Percentiles rank a stretch among this genome's conserved stretches.
phyloP scores from a whole-genome alignment of 2,329 filamentous ascomycete genomes.

The Cercospora canescens region DNA sequence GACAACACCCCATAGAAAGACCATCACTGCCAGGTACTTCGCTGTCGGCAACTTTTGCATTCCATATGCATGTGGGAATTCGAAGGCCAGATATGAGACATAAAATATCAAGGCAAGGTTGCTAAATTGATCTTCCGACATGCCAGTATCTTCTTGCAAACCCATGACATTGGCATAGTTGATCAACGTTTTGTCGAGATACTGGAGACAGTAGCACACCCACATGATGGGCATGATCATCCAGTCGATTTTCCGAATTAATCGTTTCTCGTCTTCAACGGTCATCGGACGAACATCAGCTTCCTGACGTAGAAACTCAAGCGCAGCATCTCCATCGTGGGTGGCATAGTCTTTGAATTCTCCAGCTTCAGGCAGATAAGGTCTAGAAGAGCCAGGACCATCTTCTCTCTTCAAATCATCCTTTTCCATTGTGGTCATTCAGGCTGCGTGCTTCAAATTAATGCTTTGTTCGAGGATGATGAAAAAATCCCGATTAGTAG shows the following conservation, averaged over 20 bases:
- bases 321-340: slow-evolving; percentile 33
- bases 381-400: neutral
- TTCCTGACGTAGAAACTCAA: slow-evolving; percentile 34
- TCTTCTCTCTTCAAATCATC: slow-evolving; percentile 24
- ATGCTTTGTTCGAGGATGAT: neutral
- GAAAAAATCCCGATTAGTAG: neutral
- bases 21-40: slow-evolving; percentile 54
- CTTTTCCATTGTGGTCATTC: slow-evolving; percentile 16
- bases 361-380: slow-evolving; percentile 16
- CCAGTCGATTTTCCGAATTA: slow-evolving; percentile 59
- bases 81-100: slow-evolving; percentile 57
- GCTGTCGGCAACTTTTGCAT: slow-evolving; percentile 55
- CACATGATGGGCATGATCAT: slow-evolving; percentile 56
- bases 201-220: slow-evolving; percentile 41
- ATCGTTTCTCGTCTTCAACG: slow-evolving; percentile 43
- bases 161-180: slow-evolving; percentile 67
- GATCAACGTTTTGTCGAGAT: slow-evolving; percentile 54
- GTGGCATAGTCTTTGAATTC: slow-evolving; percentile 29
- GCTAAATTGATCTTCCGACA: slow-evolving; percentile 60
- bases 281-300: slow-evolving; percentile 30
- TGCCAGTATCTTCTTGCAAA: slow-evolving; percentile 58
- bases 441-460: neutral
- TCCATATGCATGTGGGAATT: slow-evolving; percentile 56
- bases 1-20: slow-evolving; percentile 57
- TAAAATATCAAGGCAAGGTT: slow-evolving; percentile 45